Percentiles rank a stretch among this genome's conserved stretches.
phyloP scores from a whole-genome alignment of 1,139 yeast species.

The Diutina neorugosa region DNA sequence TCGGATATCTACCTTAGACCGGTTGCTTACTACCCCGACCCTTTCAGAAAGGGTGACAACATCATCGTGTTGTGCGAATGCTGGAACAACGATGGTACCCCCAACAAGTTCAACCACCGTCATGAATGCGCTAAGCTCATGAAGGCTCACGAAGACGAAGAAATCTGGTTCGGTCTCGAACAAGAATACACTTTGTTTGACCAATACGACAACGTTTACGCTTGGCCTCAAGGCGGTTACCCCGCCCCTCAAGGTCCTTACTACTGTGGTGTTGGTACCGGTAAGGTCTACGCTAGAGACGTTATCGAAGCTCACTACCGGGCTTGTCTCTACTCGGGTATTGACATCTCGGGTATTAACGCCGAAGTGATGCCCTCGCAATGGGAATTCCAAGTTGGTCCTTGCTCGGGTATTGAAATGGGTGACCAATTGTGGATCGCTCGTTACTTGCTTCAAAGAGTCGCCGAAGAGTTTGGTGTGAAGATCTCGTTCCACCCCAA shows the following conservation, averaged over 20 bases:
- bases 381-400: constrained; percentile 99
- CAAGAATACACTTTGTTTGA: constrained; percentile 97
- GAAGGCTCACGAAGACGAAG: constrained; percentile 80
- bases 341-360: constrained; percentile 87
- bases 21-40: constrained; percentile 87
- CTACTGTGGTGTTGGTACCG: constrained; percentile 99
- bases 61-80: constrained; percentile 90
- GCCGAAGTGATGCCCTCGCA: constrained; percentile 99
- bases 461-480: constrained; percentile 97
- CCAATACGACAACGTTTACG: constrained; percentile 80
- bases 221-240: constrained; percentile 99
- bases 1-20: constrained; percentile 94
- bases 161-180: constrained; percentile 96
- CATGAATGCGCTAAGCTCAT: constrained; percentile 93
- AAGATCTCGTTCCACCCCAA: constrained; percentile 98
- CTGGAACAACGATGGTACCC: constrained; percentile 98
- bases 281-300: constrained; percentile 96
- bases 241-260: constrained; percentile 99
- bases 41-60: constrained; percentile 97
- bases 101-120: constrained; percentile 97
- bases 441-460: constrained; percentile 83
- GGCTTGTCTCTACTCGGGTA: constrained; percentile 90
- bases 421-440: constrained; percentile 97
- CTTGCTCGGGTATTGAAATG: constrained; percentile 89
- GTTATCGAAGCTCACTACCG: constrained; percentile 98